phyloP scores from a whole-genome alignment of 2,329 filamentous ascomycete genomes.

The Ophiognomonia clavigignenti-juglandacearum region DNA sequence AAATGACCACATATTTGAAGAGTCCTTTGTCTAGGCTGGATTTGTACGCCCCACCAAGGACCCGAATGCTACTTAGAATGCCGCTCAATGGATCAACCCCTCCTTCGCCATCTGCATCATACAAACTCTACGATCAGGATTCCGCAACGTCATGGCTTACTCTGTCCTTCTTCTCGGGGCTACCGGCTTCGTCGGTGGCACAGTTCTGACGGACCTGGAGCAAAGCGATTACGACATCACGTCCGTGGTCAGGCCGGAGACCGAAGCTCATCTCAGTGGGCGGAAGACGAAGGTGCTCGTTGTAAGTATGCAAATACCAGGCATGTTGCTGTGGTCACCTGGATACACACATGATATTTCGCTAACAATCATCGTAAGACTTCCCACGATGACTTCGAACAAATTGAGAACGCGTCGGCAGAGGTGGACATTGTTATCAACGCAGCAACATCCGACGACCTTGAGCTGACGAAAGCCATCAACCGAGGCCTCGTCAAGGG shows the following conservation, averaged over 20 bases:
- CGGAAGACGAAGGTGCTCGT: background rate
- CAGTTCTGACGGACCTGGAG: constrained; percentile 4
- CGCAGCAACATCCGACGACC: background rate
- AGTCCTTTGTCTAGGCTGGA: too few relatives aligned
- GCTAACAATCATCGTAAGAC: background rate
- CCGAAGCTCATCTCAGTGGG: background rate
- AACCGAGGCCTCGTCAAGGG: constrained; percentile 2
- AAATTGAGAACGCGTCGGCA: constrained; percentile 1
- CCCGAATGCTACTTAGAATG: too few relatives aligned
- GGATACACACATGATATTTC: background rate
- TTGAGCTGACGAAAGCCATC: constrained; percentile 1
- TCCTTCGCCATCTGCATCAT: too few relatives aligned
- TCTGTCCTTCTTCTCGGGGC: background rate
- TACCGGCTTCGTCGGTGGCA: constrained; percentile 5
- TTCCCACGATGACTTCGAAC: background rate
- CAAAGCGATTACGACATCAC: background rate
- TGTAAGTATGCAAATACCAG: background rate
- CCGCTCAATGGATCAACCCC: too few relatives aligned
- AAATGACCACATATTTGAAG: too few relatives aligned
- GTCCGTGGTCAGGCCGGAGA: constrained; percentile 1
- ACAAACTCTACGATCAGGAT: too few relatives aligned
- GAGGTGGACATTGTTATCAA: constrained; percentile 5
- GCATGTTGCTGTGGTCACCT: background rate
- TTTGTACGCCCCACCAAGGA: too few relatives aligned
- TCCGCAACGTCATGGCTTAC: too few relatives aligned